These are phyloP conservation scores for Paradendryphiella salina DNA, from an alignment of 2,329 filamentous ascomycete genomes.

Conservation along the genomic window DNA sequence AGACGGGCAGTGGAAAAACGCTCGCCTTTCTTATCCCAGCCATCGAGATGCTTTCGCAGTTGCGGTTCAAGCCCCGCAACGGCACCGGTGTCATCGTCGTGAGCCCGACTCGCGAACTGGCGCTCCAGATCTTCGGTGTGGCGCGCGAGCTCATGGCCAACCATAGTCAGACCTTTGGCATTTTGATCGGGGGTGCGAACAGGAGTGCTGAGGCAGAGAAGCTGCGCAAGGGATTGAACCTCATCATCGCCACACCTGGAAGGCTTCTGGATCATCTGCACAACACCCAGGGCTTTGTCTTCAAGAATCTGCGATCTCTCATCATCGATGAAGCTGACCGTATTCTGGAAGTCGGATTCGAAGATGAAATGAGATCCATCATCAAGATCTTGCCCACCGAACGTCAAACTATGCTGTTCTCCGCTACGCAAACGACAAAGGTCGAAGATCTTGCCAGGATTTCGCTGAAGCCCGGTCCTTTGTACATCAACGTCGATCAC, in stretches of 20 bases:
- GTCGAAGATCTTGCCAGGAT: conserved; percentile 96
- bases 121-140: conserved; percentile 72
- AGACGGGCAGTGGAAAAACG: conserved; percentile 96
- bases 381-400: conserved; percentile 81
- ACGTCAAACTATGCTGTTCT: conserved; percentile 97
- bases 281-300: conserved; percentile 85
- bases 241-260: conserved; percentile 91
- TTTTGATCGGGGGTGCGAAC: conserved; percentile 95
- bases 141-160: conserved; percentile 89
- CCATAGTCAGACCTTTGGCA: conserved; percentile 93
- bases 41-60: conserved; percentile 85
- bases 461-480: conserved; percentile 83
- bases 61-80: conserved; percentile 94
- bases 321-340: conserved; percentile 97
- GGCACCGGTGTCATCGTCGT: conserved; percentile 83
- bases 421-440: conserved; percentile 96
- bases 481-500: conserved; percentile 97
- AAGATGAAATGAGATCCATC: conserved; percentile 97
- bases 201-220: conserved; percentile 89
- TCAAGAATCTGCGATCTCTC: conserved; percentile 89
- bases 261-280: conserved; percentile 91
- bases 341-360: conserved; percentile 95
- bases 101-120: conserved; percentile 51
- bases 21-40: conserved; percentile 92
- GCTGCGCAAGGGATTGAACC: conserved; percentile 88